Evolutionary conservation across 1,284 basidiomycete species (phyloP).

Genomic region (Naganishia sp.): DNA sequence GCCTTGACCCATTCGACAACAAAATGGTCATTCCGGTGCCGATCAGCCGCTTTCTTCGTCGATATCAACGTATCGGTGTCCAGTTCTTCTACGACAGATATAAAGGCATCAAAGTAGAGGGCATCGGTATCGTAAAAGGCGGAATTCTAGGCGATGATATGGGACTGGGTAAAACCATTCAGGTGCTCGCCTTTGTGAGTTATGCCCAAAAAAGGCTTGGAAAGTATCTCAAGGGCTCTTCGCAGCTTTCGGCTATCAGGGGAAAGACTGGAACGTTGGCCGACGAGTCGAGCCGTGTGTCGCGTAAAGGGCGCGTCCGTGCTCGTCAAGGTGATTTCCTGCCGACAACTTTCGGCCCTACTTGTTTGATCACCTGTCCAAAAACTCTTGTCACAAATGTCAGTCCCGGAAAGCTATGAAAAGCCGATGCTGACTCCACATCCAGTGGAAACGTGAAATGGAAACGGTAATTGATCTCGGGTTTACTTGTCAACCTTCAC

Average conservation of each 20-base stretch:
- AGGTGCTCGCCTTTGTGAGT: conserved; percentile 50
- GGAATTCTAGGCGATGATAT: conserved; percentile 59
- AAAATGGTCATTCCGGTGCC: conserved; percentile 50
- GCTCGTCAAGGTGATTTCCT: conserved; percentile 21
- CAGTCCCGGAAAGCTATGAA: conserved; percentile 33
- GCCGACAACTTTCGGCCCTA: conserved; percentile 39
- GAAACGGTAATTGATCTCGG: conserved; percentile 44
- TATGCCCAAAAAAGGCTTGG: neutral
- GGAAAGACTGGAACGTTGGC: conserved; percentile 51
- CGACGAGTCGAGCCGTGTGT: conserved; percentile 47
- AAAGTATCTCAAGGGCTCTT: neutral
- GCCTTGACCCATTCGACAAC: conserved; percentile 36
- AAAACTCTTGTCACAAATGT: conserved; percentile 54
- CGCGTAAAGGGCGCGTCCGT: conserved; percentile 24
- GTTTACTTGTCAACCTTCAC: neutral
- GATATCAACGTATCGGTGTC: conserved; percentile 56
- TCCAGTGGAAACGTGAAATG: conserved; percentile 56
- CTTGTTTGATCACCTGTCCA: conserved; percentile 51
- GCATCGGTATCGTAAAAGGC: conserved; percentile 50
- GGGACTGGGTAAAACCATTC: conserved; percentile 57
- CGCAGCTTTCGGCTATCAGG: conserved; percentile 57
- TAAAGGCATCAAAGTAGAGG: conserved; percentile 47
- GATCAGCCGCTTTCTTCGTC: conserved; percentile 57
- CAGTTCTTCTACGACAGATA: conserved; percentile 56
- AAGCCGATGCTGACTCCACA: neutral